phyloP scores from a whole-genome alignment of 345 rosid genomes.

The Eucalyptus sp. region DNA sequence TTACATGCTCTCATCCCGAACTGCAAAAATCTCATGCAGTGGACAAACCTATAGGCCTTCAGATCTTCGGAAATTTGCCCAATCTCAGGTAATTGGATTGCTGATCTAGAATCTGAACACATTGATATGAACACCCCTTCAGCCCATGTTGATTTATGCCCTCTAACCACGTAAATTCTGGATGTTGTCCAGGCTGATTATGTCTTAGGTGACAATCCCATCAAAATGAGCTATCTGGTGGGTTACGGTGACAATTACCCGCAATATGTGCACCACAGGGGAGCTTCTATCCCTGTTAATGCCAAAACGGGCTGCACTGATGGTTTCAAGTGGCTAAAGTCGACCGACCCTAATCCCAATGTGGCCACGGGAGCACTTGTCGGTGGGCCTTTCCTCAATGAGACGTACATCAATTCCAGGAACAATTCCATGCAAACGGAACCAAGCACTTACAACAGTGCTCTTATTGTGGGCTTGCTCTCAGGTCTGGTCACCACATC shows the following conservation, averaged over 20 bases:
- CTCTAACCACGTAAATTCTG: background rate
- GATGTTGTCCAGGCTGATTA: conserved; percentile 71
- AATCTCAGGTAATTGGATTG: conserved; percentile 56
- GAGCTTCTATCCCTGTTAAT: conserved; percentile 83
- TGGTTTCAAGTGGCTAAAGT: conserved; percentile 68
- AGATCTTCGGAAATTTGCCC: conserved; percentile 79
- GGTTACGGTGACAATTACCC: conserved; percentile 92
- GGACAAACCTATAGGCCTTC: conserved; percentile 63
- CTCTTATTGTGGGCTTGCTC: conserved; percentile 76
- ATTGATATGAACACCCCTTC: background rate
- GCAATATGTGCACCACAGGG: conserved; percentile 80
- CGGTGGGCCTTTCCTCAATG: conserved; percentile 89
- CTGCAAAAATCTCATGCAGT: conserved; percentile 49
- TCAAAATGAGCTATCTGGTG: conserved; percentile 76
- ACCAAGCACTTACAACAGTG: conserved; percentile 87
- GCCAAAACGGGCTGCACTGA: conserved; percentile 61
- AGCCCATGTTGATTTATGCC: background rate
- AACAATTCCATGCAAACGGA: conserved; percentile 80
- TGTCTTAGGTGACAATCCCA: conserved; percentile 72
- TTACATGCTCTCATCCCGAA: conserved; percentile 82
- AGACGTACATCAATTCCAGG: conserved; percentile 57
- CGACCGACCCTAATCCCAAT: conserved; percentile 70
- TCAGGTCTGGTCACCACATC: conserved; percentile 91
- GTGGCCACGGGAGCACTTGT: conserved; percentile 82
- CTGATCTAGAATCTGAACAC: background rate